Evolutionary conservation across 2,329 filamentous ascomycete species (phyloP).

Genomic region (Aspergillus sp.): DNA sequence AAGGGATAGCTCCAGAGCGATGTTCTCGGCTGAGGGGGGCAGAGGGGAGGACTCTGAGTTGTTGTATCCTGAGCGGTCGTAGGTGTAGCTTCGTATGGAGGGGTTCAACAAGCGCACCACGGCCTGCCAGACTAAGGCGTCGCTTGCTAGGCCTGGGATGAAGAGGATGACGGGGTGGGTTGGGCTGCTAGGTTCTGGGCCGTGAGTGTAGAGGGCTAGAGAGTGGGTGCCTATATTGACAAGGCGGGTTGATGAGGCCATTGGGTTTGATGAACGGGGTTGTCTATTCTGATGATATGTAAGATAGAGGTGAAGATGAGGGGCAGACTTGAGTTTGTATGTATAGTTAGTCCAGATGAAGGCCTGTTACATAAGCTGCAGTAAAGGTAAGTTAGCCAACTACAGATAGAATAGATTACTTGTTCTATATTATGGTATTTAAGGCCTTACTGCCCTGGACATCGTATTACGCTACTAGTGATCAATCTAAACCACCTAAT

Average conservation of each 20-base stretch:
- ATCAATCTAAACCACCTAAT: no score
- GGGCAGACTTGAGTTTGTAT: no score
- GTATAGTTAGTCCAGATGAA: no score
- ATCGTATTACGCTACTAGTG: no score
- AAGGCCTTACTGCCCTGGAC: no score
- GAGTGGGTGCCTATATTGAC: slow-evolving; percentile 17
- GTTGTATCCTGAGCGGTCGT: slow-evolving; percentile 17
- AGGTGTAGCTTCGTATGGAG: slow-evolving; percentile 15
- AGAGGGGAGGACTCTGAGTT: slow-evolving; percentile 12
- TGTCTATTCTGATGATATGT: no score
- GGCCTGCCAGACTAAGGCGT: slow-evolving; percentile 17
- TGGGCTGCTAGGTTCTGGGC: slow-evolving; percentile 11
- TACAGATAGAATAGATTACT: no score
- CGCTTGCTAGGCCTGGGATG: slow-evolving; percentile 15
- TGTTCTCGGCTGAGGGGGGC: slow-evolving; percentile 11
- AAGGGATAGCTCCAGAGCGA: slow-evolving; percentile 12
- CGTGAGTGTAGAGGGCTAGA: slow-evolving; percentile 15
- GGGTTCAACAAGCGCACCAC: slow-evolving; percentile 8
- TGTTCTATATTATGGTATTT: no score
- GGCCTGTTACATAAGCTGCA: no score
- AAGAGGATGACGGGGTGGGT: slow-evolving; percentile 11
- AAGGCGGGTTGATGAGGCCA: not conserved
- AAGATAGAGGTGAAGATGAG: no score
- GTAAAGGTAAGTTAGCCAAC: no score
- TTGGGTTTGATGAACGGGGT: not conserved